Conservation (phyloP, 768 basidiomycete species). For the Kwoniella shandongensis region DNA sequence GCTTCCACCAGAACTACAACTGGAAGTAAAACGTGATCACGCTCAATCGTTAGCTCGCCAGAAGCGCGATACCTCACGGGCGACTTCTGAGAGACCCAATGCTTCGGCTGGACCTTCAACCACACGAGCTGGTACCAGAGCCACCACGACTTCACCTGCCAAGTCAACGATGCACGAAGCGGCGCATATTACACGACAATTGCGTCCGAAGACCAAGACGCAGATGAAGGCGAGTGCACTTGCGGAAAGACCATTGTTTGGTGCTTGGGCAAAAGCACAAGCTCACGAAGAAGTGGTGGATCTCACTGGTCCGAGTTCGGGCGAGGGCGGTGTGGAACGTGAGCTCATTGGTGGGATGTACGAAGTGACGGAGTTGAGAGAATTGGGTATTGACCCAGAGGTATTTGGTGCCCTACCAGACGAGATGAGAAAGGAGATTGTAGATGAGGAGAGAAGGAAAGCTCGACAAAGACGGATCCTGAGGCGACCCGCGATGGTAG, state of each 20-base stretch:
- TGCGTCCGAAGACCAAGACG: constrained; percentile 43
- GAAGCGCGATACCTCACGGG: constrained; percentile 1
- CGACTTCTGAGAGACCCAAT: constrained; percentile 13
- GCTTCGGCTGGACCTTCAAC: background rate
- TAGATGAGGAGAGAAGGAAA: constrained; percentile 56
- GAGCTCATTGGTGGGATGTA: constrained; percentile 55
- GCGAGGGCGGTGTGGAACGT: constrained; percentile 16
- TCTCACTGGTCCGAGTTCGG: constrained; percentile 17
- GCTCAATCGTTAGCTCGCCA: constrained; percentile 5
- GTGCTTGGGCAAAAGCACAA: constrained; percentile 33
- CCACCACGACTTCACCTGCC: constrained; percentile 23
- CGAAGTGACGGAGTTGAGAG: constrained; percentile 62
- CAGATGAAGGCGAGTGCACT: constrained; percentile 33
- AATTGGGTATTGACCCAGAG: constrained; percentile 70
- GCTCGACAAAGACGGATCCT: constrained; percentile 28
- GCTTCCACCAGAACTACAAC: constrained; percentile 37
- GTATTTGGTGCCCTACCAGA: constrained; percentile 68
- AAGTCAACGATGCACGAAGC: constrained; percentile 27
- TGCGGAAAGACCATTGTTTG: constrained; percentile 38
- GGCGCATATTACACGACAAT: constrained; percentile 40
- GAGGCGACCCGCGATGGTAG: constrained; percentile 26
- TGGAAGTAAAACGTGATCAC: constrained; percentile 37
- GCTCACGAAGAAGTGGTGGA: constrained; percentile 18
- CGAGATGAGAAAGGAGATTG: constrained; percentile 70
- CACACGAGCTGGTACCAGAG: background rate